Evolutionary conservation across 345 rosid genomes (phyloP), one percentile per base, ranked within the genome.

Genomic region (Eutrema heterophyllum): DNA sequence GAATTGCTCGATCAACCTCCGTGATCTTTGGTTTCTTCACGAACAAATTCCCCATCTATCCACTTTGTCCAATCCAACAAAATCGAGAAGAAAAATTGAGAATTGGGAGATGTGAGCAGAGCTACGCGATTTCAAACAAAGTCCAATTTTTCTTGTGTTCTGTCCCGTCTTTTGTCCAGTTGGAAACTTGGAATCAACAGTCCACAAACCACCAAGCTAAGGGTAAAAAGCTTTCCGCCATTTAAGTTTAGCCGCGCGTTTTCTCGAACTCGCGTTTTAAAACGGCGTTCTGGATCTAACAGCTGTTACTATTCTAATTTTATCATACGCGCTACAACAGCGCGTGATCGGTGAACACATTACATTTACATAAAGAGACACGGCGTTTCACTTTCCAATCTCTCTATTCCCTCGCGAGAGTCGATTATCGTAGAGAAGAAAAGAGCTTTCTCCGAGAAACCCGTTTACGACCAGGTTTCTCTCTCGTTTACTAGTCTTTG

Each of bases 21-120:
- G 97, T 90, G 82, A 95, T 86, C 84, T 95, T 90, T 6, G 98
- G 97, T 81, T 85, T 95, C 91, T 95, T 95, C 83, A 85, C 98
- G 63, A 92, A 87, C 68, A 95, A 11, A 75, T 95, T 95, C 72
- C 99, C 98, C 96, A 95, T 92, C 53, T 48, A 30, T 24, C 46
- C 46, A 32, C 29, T 55, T 40, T n/a, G 12, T 27, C 50, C 64
- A 40, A 63, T 51, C 55, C 38, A 33, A 55, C 36, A 30, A 43
- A 30, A 0, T 5, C 24, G 24, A 30, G 1, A 15, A 12, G 39
- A 49, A 49, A 66, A 11, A 1, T 8, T 6, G 9, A 41, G 12
- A 61, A 21, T 1, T 30, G 16, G 6, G 21, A 66, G 61, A 67
- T 13, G 67, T 33, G 6, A 14, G 6, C 58, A 48, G 57, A 32